Evolutionary conservation across 2,329 filamentous ascomycete genomes (phyloP), one percentile per base, ranked within the genome.

Genomic region (Talaromyces piceae): DNA sequence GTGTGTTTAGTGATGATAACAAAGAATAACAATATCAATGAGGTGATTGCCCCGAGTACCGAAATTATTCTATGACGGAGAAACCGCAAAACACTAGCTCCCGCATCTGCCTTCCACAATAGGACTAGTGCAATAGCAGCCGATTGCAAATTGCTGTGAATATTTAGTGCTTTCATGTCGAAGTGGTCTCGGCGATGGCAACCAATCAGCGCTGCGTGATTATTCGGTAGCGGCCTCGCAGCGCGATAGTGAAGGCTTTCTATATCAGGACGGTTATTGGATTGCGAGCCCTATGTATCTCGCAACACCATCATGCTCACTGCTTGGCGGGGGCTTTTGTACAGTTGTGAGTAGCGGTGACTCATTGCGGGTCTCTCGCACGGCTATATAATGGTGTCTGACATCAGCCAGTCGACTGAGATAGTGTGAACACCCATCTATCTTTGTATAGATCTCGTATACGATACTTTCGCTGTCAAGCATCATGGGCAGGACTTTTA

Each of bases 401-500:
- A 13, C 33, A 37, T 37, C 16, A 5, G 16, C 20, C 7, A 37
- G 12, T 37, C 20, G 33, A 20, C 33, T 18, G 7, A 4, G 33
- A 37, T 37, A 37, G n/a, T 37, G 20, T 20, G 20, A 4, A 37
- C n/a, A 11, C 12, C 7, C 6, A 37, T 25, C 3, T 25, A 20
- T 33, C 25, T 25, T 20, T 37, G n/a, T n/a, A n/a, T n/a, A n/a
- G 33, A 20, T 16, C 6, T 11, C 8, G 16, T 18, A 31, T 6
- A 26, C 20, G 13, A 31, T 22, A 18, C 12, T 23, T 9, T 27
- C n/a, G 13, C 8, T 18, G 22, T 44, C 20, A 23, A 20, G 33
- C 51, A 63, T 30, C 37, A 74, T 75, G 72, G 71, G 69, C 25
- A 63, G 66, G 49, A 70, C 64, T 31, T 61, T 75, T 16, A 67